Base-by-base conservation (phyloP, 768 basidiomycete species). In the Udeniomyces megalosporus region DNA sequence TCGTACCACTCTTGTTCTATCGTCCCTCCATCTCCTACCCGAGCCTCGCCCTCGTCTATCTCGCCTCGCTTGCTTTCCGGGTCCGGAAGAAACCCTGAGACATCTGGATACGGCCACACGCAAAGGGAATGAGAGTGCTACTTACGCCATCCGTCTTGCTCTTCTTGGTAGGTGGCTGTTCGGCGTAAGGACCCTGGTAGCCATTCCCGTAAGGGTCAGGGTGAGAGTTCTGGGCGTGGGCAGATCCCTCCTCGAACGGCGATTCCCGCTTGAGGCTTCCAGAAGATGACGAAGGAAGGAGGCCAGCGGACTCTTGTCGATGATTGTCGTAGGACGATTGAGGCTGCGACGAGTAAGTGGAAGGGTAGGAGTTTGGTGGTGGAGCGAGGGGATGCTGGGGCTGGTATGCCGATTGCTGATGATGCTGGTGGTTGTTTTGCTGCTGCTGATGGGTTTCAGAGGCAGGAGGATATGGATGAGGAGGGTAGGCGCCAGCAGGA, bases 351-450 rank as follows among this genome's bases (percentile, higher is more conserved):
- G 60, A 51, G 32, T 24, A 34, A 2, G 60, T 51, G 24, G 51
- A 48, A 12, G 60, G 31, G 60, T 50, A 61, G 42, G 60, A 51
- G 4, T 50, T 26, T 38, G 34, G 50, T 29, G 60, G 60, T 17
- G 60, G 60, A 10, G 60, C 60, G 44, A 53, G 60, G 22, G 60
- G 60, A 44, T 61, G 60, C 26, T 49, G 31, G 49, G 42, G 59
- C 49, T 11, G 59, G 59, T 8, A 60, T 26, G 24, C 35, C 38
- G 10, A 38, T 42, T 22, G 31, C 31, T 29, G 29, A 12, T 49
- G 48, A 10, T 42, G 49, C 28, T 46, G 28, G 28, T 47, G 29
- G 12, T 17, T 1, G 31, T 44, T 38, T 20, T 42, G 50, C 49
- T 44, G 59, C 11, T 28, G 38, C 17, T 51, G 58, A 14, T 38